Conservation (phyloP, 306 rosid species). For the Nissolia schottii region DNA sequence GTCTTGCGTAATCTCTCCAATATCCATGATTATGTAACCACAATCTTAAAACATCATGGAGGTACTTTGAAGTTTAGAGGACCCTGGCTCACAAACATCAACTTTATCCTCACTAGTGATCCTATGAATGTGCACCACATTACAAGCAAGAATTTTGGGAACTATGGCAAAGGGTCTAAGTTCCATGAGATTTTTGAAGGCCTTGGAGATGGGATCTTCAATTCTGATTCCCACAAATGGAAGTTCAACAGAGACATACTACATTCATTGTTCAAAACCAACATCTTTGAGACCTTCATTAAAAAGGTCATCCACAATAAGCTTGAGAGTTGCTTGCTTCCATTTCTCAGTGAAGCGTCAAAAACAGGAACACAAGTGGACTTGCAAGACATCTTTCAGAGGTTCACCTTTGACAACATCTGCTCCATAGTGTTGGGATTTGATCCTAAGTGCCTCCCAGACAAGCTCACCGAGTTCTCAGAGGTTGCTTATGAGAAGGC, state of each 20-base stretch:
- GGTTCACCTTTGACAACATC: neutral
- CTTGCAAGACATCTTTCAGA: neutral
- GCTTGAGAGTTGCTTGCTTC: neutral
- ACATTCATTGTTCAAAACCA: neutral
- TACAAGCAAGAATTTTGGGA: slow-evolving; percentile 1
- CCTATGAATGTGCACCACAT: slow-evolving; percentile 33
- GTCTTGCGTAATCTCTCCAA: neutral
- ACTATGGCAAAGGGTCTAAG: neutral
- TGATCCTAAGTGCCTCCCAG: neutral
- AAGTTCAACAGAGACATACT: neutral
- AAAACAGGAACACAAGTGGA: neutral
- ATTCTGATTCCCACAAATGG: neutral
- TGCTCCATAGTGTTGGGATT: neutral
- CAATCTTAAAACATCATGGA: neutral
- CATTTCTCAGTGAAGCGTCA: neutral
- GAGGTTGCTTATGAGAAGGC: neutral
- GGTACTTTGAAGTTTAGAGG: slow-evolving; percentile 11
- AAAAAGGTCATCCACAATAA: neutral
- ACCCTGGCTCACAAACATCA: slow-evolving; percentile 15
- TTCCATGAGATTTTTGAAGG: neutral
- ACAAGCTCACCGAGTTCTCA: neutral
- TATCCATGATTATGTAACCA: neutral
- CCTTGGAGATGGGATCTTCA: slow-evolving; percentile 6
- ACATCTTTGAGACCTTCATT: neutral
- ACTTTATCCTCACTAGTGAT: slow-evolving; percentile 21